A percentile compares a stretch with the other conserved stretches of the same genome.
Conservation (phyloP, 495 filamentous ascomycete species). For the Cladorrhinum samala region DNA sequence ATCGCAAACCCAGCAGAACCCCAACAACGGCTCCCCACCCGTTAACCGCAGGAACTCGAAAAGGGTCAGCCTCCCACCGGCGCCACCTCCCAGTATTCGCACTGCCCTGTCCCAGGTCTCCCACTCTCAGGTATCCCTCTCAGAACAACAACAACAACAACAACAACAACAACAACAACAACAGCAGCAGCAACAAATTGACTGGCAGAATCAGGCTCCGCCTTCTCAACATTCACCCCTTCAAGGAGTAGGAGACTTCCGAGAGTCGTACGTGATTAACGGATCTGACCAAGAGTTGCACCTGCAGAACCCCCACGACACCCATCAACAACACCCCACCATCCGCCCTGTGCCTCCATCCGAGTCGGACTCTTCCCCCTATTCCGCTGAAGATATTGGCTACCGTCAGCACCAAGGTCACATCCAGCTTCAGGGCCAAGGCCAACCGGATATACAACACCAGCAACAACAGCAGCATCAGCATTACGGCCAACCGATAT, state of each 20-base stretch:
- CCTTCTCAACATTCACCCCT: slow-evolving; percentile 37
- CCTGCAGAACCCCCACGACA: slow-evolving; percentile 34
- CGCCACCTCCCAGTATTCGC: slow-evolving; percentile 35
- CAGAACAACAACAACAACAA: slow-evolving; percentile 19
- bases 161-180: no score
- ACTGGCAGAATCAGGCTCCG: slow-evolving; percentile 30
- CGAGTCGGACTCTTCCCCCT: slow-evolving; percentile 32
- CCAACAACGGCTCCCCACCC: slow-evolving; percentile 37
- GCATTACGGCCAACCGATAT: not conserved
- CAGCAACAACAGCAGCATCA: slow-evolving; percentile 20
- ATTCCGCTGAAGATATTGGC: slow-evolving; percentile 34
- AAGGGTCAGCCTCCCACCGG: slow-evolving; percentile 38
- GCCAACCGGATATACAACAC: slow-evolving; percentile 24
- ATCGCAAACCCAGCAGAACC: slow-evolving; percentile 11
- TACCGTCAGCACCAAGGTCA: slow-evolving; percentile 40
- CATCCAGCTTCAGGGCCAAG: slow-evolving; percentile 27
- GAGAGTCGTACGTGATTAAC: slow-evolving; percentile 28
- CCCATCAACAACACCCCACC: slow-evolving; percentile 27
- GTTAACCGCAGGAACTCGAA: slow-evolving; percentile 44
- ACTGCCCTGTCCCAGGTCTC: slow-evolving; percentile 37
- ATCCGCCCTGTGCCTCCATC: slow-evolving; percentile 35
- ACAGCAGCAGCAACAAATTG: slow-evolving; percentile 21
- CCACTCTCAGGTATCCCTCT: slow-evolving; percentile 19
- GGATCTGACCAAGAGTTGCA: slow-evolving; percentile 35
- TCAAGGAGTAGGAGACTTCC: slow-evolving; percentile 38